phyloP scores from a whole-genome alignment of 2,329 filamentous ascomycete genomes.

The Lachnellula hyalina region DNA sequence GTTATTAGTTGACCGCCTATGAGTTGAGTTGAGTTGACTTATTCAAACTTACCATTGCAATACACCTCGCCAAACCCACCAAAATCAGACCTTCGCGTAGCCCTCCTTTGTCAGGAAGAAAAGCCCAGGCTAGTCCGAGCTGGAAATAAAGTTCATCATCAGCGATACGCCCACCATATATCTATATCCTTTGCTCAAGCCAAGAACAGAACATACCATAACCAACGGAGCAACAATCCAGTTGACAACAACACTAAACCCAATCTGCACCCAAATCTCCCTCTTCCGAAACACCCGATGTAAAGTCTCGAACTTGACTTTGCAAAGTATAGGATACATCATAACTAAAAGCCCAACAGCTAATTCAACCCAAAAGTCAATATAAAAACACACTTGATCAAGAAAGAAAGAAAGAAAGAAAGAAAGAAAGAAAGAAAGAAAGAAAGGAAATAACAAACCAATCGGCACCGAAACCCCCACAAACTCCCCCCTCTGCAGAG shows the following conservation, averaged over 20 bases:
- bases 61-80: slow-evolving; percentile 79
- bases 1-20: background rate
- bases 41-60: slow-evolving; percentile 63
- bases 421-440: background rate
- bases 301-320: slow-evolving; percentile 72
- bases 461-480: slow-evolving; percentile 60
- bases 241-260: slow-evolving; percentile 70
- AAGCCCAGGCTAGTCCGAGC: slow-evolving; percentile 63
- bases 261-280: slow-evolving; percentile 72
- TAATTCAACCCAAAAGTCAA: slow-evolving; percentile 28
- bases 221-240: slow-evolving; percentile 79
- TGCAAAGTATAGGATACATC: slow-evolving; percentile 93
- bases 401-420: background rate
- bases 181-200: no score
- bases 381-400: background rate
- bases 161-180: no score
- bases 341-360: slow-evolving; percentile 79
- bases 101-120: slow-evolving; percentile 52
- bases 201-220: slow-evolving; percentile 46
- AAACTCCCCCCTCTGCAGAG: slow-evolving; percentile 55
- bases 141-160: background rate
- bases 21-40: background rate
- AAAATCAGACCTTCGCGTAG: slow-evolving; percentile 68
- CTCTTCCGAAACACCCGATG: slow-evolving; percentile 58
- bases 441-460: slow-evolving; percentile 35